Conservation (phyloP, 441 rosid species). For the Biscutella laevigata region DNA sequence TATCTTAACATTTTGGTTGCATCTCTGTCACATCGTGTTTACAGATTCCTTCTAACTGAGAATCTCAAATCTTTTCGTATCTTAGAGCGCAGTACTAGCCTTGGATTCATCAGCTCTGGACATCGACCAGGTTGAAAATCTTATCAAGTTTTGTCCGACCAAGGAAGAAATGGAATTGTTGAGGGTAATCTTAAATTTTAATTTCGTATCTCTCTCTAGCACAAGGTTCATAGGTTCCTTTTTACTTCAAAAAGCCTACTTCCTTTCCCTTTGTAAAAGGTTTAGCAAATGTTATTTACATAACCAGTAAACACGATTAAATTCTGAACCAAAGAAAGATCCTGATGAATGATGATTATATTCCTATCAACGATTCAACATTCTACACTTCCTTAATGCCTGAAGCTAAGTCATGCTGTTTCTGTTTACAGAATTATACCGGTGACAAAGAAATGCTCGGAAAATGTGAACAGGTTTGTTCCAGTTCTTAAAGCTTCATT, state of each 20-base stretch:
- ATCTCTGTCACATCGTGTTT: constrained; percentile 3
- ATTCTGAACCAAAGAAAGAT: constrained; percentile 15
- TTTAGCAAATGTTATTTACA: neutral
- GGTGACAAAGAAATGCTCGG: constrained; percentile 90
- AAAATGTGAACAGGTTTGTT: constrained; percentile 86
- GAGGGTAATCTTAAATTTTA: constrained; percentile 44
- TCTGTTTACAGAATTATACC: constrained; percentile 58
- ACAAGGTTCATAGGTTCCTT: constrained; percentile 4
- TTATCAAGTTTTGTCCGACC: constrained; percentile 91
- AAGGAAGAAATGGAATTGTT: constrained; percentile 89
- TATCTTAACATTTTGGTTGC: constrained; percentile 1
- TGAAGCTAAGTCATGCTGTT: constrained; percentile 18
- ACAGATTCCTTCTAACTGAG: neutral
- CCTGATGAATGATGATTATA: neutral
- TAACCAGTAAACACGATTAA: constrained; percentile 4
- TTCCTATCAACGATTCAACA: no score
- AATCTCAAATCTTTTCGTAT: constrained; percentile 15
- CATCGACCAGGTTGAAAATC: constrained; percentile 96
- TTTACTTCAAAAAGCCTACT: constrained; percentile 3
- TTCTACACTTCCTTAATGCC: neutral
- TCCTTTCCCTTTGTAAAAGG: neutral
- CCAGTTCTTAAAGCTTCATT: constrained; percentile 16
- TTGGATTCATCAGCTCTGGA: constrained; percentile 82
- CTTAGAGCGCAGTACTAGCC: constrained; percentile 80
- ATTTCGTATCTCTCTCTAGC: constrained; percentile 12